Percentiles rank a stretch among this genome's conserved stretches.
phyloP scores from a whole-genome alignment of 495 filamentous ascomycete genomes.

The Echria macrotheca region DNA sequence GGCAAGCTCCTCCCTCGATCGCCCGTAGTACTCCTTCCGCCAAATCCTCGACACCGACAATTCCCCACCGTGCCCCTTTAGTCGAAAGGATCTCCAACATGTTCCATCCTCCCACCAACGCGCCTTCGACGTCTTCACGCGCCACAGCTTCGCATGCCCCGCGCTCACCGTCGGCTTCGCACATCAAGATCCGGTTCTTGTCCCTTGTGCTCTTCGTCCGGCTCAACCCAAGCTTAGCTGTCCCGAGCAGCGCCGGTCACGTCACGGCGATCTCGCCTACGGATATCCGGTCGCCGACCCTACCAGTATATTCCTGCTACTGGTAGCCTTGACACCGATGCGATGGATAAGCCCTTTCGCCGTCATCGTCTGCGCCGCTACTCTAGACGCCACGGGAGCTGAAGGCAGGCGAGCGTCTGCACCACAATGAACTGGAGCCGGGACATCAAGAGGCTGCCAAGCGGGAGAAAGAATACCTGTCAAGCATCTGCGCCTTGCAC shows the following conservation, averaged over 20 bases:
- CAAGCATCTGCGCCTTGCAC: too few relatives aligned
- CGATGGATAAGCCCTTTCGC: too few relatives aligned
- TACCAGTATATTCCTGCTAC: too few relatives aligned
- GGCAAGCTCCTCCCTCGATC: background rate
- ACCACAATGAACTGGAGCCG: too few relatives aligned
- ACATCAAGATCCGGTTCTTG: conserved; percentile 1
- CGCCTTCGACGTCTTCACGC: background rate
- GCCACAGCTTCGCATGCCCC: conserved; percentile 1
- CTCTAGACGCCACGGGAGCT: too few relatives aligned
- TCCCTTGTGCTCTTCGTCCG: conserved; percentile 1
- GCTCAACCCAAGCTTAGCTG: conserved; percentile 1
- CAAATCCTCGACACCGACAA: background rate
- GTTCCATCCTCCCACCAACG: conserved; percentile 4
- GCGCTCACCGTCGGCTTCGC: background rate
- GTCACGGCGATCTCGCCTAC: background rate
- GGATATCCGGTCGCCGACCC: background rate
- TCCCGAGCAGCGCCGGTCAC: conserved; percentile 1
- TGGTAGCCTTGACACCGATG: too few relatives aligned
- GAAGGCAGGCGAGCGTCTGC: too few relatives aligned
- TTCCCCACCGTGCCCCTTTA: conserved; percentile 1
- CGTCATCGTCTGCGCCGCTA: too few relatives aligned
- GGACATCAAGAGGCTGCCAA: too few relatives aligned
- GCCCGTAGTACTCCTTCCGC: background rate
- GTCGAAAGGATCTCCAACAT: conserved; percentile 2
- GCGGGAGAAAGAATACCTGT: too few relatives aligned